Evolutionary conservation across 306 rosid species (phyloP).

Genomic region (Inga oerstediana): DNA sequence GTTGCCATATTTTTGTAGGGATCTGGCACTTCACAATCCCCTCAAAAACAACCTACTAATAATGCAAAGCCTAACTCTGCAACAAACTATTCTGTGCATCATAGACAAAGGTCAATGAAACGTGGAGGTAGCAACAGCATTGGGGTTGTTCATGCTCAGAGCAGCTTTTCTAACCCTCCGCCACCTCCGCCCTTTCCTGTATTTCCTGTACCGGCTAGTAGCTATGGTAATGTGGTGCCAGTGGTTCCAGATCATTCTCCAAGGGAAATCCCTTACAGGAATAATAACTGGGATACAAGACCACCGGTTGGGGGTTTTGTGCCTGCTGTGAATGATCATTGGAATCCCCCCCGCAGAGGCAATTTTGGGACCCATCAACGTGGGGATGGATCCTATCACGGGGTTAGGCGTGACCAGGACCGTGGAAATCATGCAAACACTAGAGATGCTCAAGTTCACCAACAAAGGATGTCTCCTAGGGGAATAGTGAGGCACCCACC

Average conservation of each 20-base stretch:
- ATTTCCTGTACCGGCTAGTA: constrained; percentile 41
- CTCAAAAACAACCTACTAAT: constrained; percentile 45
- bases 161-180: constrained; percentile 47
- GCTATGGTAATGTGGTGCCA: constrained; percentile 45
- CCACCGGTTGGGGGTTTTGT: constrained; percentile 52
- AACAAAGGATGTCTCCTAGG: constrained; percentile 59
- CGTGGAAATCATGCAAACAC: constrained; percentile 54
- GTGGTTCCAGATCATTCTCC: constrained; percentile 59
- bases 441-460: constrained; percentile 59
- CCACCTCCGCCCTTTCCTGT: constrained; percentile 70
- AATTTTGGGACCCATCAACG: constrained; percentile 58
- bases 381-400: constrained; percentile 57
- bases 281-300: constrained; percentile 56
- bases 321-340: constrained; percentile 44
- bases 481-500: constrained; percentile 54
- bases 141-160: constrained; percentile 45
- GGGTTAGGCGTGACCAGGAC: constrained; percentile 64
- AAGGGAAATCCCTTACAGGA: constrained; percentile 52
- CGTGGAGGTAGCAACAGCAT: constrained; percentile 56
- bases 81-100: constrained; percentile 38
- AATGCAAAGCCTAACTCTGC: constrained; percentile 49
- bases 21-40: constrained; percentile 41
- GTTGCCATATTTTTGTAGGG: constrained; percentile 52
- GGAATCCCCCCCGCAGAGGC: constrained; percentile 62
- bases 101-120: constrained; percentile 58